Evolutionary conservation across 2,329 filamentous ascomycete genomes (phyloP).

Genomic region (Pseudocercospora musae): DNA sequence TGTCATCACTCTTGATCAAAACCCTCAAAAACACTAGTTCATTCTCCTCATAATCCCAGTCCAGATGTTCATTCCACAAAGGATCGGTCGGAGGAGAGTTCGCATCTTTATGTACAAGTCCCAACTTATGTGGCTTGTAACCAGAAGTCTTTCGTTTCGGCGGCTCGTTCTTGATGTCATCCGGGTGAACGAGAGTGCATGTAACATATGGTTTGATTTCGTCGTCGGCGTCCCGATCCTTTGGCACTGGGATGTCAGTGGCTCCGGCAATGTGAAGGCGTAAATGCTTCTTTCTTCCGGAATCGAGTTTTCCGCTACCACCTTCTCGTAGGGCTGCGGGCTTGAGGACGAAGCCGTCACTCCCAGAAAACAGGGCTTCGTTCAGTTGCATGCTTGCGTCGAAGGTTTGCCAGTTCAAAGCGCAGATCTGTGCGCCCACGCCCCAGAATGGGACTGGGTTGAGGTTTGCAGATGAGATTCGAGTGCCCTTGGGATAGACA

Average conservation of each 20-base stretch:
- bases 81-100: constrained; percentile 60
- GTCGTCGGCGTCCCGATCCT: constrained; percentile 47
- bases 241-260: constrained; percentile 57
- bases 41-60: constrained; percentile 67
- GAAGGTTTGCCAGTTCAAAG: constrained; percentile 68
- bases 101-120: constrained; percentile 57
- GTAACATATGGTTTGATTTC: constrained; percentile 64
- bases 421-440: constrained; percentile 65
- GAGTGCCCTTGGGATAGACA: constrained; percentile 66
- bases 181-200: constrained; percentile 60
- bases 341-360: constrained; percentile 65
- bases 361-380: constrained; percentile 63
- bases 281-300: constrained; percentile 50
- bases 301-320: constrained; percentile 51
- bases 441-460: constrained; percentile 63
- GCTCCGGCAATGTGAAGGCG: constrained; percentile 61
- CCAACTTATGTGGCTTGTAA: constrained; percentile 60
- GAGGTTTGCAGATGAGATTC: constrained; percentile 64
- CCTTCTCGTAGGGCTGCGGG: constrained; percentile 57
- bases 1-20: constrained; percentile 65
- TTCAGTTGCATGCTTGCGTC: constrained; percentile 65
- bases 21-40: constrained; percentile 63
- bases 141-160: constrained; percentile 60
- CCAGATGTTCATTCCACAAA: constrained; percentile 62
- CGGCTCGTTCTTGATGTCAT: constrained; percentile 47